A percentile compares a stretch with the other conserved stretches of the same genome.
Evolutionary conservation across 176 grass and related monocot species (phyloP).

Genomic region (Zizania latifolia): DNA sequence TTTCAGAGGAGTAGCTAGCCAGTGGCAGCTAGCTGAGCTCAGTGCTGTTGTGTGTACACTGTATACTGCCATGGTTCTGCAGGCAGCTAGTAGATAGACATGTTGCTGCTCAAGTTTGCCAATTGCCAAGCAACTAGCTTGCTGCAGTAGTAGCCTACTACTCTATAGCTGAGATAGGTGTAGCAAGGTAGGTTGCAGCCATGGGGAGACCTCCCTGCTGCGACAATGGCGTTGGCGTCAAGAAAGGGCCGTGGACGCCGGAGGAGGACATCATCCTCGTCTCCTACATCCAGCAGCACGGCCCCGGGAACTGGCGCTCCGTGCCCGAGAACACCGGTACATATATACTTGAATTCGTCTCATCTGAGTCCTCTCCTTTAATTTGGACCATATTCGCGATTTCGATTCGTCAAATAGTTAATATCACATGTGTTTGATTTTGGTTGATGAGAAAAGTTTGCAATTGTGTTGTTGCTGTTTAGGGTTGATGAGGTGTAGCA

Average conservation of each 20-base stretch:
- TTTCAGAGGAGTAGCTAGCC: conserved; percentile 2
- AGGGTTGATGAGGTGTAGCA: conserved; percentile 63
- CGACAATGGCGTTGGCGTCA: conserved; percentile 36
- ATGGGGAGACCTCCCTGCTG: conserved; percentile 58
- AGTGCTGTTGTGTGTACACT: neutral
- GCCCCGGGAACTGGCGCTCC: conserved; percentile 49
- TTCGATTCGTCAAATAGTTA: neutral
- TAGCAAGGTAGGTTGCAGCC: neutral
- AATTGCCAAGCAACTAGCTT: neutral
- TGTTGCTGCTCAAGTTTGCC: neutral
- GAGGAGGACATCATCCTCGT: conserved; percentile 61
- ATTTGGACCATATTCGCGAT: no score
- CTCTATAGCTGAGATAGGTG: neutral
- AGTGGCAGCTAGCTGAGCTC: neutral
- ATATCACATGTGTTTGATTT: neutral
- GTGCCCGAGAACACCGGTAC: conserved; percentile 54
- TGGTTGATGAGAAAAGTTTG: neutral
- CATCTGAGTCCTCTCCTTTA: no score
- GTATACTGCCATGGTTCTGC: conserved; percentile 15
- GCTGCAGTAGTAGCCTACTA: neutral
- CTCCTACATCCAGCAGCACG: conserved; percentile 61
- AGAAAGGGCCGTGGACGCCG: conserved; percentile 56
- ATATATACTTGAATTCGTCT: no score
- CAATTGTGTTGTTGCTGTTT: neutral
- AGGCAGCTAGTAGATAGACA: neutral